phyloP scores from a whole-genome alignment of 148 eudicot species.

The Chenopodium suecicum region DNA sequence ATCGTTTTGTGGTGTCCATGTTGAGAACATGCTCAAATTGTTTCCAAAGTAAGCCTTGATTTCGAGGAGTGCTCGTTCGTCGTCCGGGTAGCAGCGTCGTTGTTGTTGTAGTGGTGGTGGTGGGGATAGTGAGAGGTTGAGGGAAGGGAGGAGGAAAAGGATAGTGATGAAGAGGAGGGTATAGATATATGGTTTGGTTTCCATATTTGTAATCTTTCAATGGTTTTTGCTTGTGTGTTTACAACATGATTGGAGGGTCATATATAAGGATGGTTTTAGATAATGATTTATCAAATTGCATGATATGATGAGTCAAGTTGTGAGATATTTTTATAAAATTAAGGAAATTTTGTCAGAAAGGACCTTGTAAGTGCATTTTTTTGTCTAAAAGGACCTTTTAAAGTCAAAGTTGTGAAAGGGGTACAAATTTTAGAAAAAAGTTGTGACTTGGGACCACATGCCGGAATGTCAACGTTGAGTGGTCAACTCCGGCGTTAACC shows the following conservation, averaged over 20 bases:
- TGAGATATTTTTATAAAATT: no score
- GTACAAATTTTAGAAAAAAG: no score
- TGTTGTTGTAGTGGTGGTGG: neutral
- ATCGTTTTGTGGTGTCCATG: conserved; percentile 39
- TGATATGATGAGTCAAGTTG: no score
- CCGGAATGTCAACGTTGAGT: no score
- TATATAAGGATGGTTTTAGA: neutral
- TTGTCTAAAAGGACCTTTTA: no score
- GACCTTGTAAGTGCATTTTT: no score
- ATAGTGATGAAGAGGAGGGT: neutral
- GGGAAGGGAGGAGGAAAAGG: conserved; percentile 17
- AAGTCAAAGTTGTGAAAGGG: no score
- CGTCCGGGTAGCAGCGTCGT: conserved; percentile 39
- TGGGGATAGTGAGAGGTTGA: conserved; percentile 22
- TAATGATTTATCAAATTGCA: no score
- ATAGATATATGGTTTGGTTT: neutral
- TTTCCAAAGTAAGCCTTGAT: conserved; percentile 29
- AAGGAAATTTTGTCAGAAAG: no score
- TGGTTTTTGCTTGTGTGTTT: no score
- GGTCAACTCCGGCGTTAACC: no score
- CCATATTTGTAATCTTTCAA: neutral
- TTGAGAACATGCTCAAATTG: conserved; percentile 26
- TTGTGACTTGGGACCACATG: no score
- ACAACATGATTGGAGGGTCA: neutral
- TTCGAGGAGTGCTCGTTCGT: conserved; percentile 39